Evolutionary conservation across 257 asterid genomes (phyloP).

Genomic region (Cordia subcordata): DNA sequence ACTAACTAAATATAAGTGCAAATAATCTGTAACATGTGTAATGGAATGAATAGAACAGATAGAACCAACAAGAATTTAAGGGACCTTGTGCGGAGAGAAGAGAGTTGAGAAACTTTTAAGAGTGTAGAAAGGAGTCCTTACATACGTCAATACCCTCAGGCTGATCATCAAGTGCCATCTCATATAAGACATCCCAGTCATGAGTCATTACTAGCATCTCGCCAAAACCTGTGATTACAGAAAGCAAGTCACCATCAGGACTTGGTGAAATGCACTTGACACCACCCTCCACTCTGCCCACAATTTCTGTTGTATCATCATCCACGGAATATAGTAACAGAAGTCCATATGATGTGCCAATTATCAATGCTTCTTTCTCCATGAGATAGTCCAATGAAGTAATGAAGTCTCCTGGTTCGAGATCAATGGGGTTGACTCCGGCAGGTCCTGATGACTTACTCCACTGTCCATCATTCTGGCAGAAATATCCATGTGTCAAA

Average conservation of each 20-base stretch:
- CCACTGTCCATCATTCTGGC: constrained; percentile 50
- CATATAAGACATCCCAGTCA: constrained; percentile 94
- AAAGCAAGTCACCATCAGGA: constrained; percentile 95
- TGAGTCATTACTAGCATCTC: constrained; percentile 86
- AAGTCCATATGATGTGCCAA: constrained; percentile 78
- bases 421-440: constrained; percentile 42
- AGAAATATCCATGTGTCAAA: constrained; percentile 17
- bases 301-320: constrained; percentile 61
- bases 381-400: constrained; percentile 80
- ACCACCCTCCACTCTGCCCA: constrained; percentile 96
- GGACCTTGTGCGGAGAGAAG: background rate
- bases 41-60: background rate
- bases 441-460: constrained; percentile 26
- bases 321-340: constrained; percentile 63
- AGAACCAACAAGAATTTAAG: background rate
- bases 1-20: background rate
- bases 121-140: constrained; percentile 59
- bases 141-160: constrained; percentile 79
- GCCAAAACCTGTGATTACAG: constrained; percentile 77
- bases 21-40: background rate
- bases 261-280: constrained; percentile 88
- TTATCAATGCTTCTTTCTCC: constrained; percentile 90
- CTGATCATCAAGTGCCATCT: constrained; percentile 72
- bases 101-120: constrained; percentile 8
- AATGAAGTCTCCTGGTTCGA: constrained; percentile 73